Evolutionary conservation across 768 basidiomycete genomes (phyloP).

Genomic region (Mycena latifolia): DNA sequence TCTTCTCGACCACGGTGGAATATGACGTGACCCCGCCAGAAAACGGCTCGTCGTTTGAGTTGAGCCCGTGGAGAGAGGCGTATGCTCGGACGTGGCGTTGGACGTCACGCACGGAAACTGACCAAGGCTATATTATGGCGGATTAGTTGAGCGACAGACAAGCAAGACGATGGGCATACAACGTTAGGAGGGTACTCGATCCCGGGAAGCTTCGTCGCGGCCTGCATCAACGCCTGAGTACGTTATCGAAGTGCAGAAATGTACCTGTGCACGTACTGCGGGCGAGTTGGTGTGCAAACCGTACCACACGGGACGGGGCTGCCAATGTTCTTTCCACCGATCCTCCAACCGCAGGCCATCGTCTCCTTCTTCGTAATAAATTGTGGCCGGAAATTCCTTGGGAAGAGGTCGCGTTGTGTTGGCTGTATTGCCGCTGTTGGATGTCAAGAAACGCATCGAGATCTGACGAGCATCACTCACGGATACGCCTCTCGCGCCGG

Average conservation of each 20-base stretch:
- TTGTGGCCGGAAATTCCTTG: too few species aligned
- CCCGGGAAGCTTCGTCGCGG: slow-evolving; percentile 33
- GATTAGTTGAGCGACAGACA: background rate
- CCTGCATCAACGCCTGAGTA: background rate
- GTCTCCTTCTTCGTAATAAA: slow-evolving; percentile 31
- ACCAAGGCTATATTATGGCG: slow-evolving; percentile 31
- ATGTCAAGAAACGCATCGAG: too few species aligned
- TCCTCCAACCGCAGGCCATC: slow-evolving; percentile 29
- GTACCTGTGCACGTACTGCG: slow-evolving; percentile 18
- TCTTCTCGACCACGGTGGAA: slow-evolving; percentile 53
- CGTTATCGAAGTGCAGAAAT: background rate
- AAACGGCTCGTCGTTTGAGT: slow-evolving; percentile 42
- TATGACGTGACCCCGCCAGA: slow-evolving; percentile 39
- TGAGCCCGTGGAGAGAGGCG: slow-evolving; percentile 45
- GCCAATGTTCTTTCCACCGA: slow-evolving; percentile 38
- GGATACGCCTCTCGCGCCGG: slow-evolving; percentile 37
- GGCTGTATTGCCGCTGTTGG: too few species aligned
- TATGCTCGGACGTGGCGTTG: slow-evolving; percentile 47
- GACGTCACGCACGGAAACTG: slow-evolving; percentile 35
- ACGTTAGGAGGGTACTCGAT: slow-evolving; percentile 34
- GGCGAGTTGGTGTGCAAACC: slow-evolving; percentile 36
- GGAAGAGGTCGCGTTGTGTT: too few species aligned
- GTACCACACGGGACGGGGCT: slow-evolving; percentile 38
- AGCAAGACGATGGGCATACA: slow-evolving; percentile 12
- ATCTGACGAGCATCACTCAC: slow-evolving; percentile 11